Conservation (phyloP, 495 filamentous ascomycete species). For the Lophiostoma macrostomum region DNA sequence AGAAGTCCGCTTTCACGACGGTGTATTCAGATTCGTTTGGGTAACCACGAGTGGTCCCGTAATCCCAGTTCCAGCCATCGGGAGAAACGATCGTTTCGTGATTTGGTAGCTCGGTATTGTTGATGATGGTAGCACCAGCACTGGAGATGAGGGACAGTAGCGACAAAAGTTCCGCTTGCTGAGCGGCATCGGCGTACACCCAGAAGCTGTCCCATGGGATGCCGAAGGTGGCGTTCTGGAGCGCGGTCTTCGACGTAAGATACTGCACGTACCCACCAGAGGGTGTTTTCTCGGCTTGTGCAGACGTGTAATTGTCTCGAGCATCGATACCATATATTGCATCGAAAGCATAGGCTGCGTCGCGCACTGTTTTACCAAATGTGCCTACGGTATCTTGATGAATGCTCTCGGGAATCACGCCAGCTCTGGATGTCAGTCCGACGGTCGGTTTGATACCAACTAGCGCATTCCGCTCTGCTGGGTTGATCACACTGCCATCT, state of each 20-base stretch:
- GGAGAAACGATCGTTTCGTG: conserved; percentile 60
- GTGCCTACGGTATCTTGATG: conserved; percentile 67
- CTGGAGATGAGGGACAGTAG: conserved; percentile 54
- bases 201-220: conserved; percentile 70
- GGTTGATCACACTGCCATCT: conserved; percentile 70
- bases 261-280: conserved; percentile 54
- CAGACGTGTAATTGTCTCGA: conserved; percentile 58
- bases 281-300: conserved; percentile 54
- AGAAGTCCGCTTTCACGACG: conserved; percentile 71
- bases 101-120: conserved; percentile 64
- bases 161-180: conserved; percentile 51
- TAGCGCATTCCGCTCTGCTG: conserved; percentile 62
- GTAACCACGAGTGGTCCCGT: conserved; percentile 58
- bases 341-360: conserved; percentile 64
- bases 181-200: conserved; percentile 53
- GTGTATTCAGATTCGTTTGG: conserved; percentile 70
- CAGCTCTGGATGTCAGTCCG: conserved; percentile 60
- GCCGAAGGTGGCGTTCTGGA: conserved; percentile 64
- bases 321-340: conserved; percentile 59
- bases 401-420: conserved; percentile 61
- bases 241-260: conserved; percentile 50
- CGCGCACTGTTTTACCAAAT: conserved; percentile 63
- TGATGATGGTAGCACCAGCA: conserved; percentile 66
- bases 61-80: conserved; percentile 71
- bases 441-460: conserved; percentile 70